phyloP scores from a whole-genome alignment of 148 eudicot species.

The Chenopodium berlandieri region DNA sequence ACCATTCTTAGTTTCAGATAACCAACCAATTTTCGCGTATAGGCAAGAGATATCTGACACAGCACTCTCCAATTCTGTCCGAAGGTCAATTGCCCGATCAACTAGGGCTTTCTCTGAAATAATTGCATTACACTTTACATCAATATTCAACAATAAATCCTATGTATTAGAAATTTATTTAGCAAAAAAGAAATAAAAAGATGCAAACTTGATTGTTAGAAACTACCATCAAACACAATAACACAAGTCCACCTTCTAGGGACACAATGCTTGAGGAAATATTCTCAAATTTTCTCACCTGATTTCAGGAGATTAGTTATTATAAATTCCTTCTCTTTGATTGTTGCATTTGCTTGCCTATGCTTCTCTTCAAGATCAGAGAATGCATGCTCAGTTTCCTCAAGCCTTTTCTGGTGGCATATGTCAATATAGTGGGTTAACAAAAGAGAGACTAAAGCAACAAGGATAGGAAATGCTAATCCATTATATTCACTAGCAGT shows the following conservation, averaged over 20 bases:
- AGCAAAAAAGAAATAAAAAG: not conserved
- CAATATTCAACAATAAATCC: slow-evolving; percentile 2
- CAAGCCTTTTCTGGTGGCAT: slow-evolving; percentile 73
- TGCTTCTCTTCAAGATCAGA: slow-evolving; percentile 89
- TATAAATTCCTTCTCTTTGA: slow-evolving; percentile 90
- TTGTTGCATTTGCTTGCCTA: slow-evolving; percentile 89
- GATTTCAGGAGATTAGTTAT: slow-evolving; percentile 89
- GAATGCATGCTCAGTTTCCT: slow-evolving; percentile 85
- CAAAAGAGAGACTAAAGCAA: not conserved
- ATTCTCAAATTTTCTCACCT: slow-evolving; percentile 45
- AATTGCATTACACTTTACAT: slow-evolving; percentile 2
- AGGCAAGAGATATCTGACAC: slow-evolving; percentile 85
- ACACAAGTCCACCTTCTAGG: not conserved
- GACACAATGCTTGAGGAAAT: not conserved
- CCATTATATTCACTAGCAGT: not conserved
- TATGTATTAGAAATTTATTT: not conserved
- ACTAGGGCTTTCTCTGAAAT: slow-evolving; percentile 86
- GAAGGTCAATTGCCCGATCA: slow-evolving; percentile 89
- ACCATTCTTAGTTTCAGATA: not conserved
- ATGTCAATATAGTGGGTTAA: slow-evolving; percentile 10
- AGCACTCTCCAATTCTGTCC: slow-evolving; percentile 84
- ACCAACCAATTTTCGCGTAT: slow-evolving; percentile 88
- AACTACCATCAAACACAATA: not conserved
- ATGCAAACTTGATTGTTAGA: not conserved
- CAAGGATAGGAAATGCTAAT: not conserved